A percentile compares a stretch with the other conserved stretches of the same genome.
These are phyloP conservation scores for Aspergillus sergii DNA, from an alignment of 2,329 filamentous ascomycete genomes.

Conservation along the genomic window DNA sequence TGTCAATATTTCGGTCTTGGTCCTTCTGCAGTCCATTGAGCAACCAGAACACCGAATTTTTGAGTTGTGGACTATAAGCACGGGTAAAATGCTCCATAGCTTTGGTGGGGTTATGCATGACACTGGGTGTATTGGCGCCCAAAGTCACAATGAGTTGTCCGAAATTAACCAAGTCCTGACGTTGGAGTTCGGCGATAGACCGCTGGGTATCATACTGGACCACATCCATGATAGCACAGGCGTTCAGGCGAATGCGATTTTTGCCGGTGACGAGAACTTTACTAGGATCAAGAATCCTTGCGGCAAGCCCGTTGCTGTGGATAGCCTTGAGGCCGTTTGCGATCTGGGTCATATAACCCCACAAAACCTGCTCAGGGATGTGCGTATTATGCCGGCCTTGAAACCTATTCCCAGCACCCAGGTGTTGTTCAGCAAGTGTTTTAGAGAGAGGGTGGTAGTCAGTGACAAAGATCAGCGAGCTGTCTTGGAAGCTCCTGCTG, in stretches of 20 bases:
- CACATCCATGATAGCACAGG: slow-evolving; percentile 87
- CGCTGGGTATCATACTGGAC: slow-evolving; percentile 75
- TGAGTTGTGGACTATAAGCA: slow-evolving; percentile 75
- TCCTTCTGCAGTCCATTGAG: slow-evolving; percentile 65
- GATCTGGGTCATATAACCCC: slow-evolving; percentile 91
- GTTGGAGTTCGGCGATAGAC: slow-evolving; percentile 74
- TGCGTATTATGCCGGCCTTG: slow-evolving; percentile 50
- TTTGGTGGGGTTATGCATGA: slow-evolving; percentile 65
- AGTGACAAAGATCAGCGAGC: slow-evolving; percentile 89
- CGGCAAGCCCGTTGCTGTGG: slow-evolving; percentile 78
- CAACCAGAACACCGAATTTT: slow-evolving; percentile 80
- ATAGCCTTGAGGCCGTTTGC: slow-evolving; percentile 85
- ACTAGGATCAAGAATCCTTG: slow-evolving; percentile 79
- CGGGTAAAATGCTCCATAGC: slow-evolving; percentile 76
- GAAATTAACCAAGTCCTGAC: slow-evolving; percentile 83
- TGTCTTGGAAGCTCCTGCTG: slow-evolving; percentile 88
- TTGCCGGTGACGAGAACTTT: slow-evolving; percentile 91
- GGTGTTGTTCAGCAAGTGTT: slow-evolving; percentile 80
- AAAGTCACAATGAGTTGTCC: slow-evolving; percentile 83
- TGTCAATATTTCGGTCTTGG: slow-evolving; percentile 71
- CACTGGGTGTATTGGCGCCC: slow-evolving; percentile 66
- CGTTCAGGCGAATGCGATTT: slow-evolving; percentile 84
- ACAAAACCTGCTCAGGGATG: slow-evolving; percentile 74
- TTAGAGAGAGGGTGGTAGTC: slow-evolving; percentile 92
- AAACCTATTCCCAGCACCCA: slow-evolving; percentile 43